A percentile compares a stretch with the other conserved stretches of the same genome.
Conservation (phyloP, 2,329 filamentous ascomycete species). For the Acrocalymma vagum region DNA sequence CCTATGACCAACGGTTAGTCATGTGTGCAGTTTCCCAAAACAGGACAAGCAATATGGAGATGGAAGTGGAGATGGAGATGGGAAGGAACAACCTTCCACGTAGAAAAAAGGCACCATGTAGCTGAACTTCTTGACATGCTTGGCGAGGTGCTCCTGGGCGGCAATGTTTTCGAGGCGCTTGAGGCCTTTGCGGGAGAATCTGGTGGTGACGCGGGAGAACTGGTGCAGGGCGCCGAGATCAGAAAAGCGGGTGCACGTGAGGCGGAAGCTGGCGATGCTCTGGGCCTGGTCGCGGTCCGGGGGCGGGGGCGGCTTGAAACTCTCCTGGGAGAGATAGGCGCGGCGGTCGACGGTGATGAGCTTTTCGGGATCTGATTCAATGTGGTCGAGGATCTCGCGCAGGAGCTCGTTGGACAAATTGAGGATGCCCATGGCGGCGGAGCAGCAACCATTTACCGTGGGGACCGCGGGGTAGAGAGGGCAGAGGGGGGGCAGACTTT, state of each 20-base stretch:
- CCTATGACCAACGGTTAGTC: slow-evolving; percentile 39
- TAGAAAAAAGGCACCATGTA: slow-evolving; percentile 69
- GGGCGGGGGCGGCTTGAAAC: slow-evolving; percentile 56
- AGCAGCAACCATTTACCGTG: slow-evolving; percentile 37
- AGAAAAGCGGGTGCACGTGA: slow-evolving; percentile 60
- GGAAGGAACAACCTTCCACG: slow-evolving; percentile 54
- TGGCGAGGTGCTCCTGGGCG: slow-evolving; percentile 58
- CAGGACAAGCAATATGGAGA: slow-evolving; percentile 20
- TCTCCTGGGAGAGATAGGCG: slow-evolving; percentile 61
- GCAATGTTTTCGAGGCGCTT: slow-evolving; percentile 59
- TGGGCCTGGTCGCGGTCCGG: slow-evolving; percentile 53
- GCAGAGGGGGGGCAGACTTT: neutral
- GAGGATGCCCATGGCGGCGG: slow-evolving; percentile 45
- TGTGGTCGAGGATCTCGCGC: slow-evolving; percentile 59
- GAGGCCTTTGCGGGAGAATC: slow-evolving; percentile 61
- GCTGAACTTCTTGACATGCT: slow-evolving; percentile 66
- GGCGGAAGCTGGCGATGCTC: slow-evolving; percentile 57
- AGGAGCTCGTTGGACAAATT: slow-evolving; percentile 60
- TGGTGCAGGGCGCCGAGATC: slow-evolving; percentile 60
- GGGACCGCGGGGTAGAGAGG: slow-evolving; percentile 5
- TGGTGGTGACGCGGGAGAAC: slow-evolving; percentile 60
- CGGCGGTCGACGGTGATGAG: slow-evolving; percentile 59
- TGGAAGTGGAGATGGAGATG: neutral
- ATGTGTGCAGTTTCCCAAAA: slow-evolving; percentile 18
- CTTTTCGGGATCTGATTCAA: slow-evolving; percentile 61